Base-by-base conservation (phyloP, 163 green algal genomes). In the Scenedesmus sp. region DNA sequence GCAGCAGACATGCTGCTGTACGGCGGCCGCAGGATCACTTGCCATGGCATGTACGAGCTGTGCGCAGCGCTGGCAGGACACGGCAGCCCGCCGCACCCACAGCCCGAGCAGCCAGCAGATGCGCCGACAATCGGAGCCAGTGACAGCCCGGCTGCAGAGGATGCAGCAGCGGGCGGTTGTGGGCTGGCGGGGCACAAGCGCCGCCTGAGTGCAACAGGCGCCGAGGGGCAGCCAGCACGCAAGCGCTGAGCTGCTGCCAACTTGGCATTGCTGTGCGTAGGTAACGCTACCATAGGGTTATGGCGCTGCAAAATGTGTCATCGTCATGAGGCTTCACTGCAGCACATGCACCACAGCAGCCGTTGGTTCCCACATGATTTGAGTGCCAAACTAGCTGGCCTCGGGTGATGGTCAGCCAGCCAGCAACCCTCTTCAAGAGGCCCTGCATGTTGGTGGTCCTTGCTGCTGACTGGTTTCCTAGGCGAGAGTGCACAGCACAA, bases 41-140 rank as follows among this genome's bases (percentile, higher is more conserved):
- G 88, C 68, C 83, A 92, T 73, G 88, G 88, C 16, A 24, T 92
- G 56, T 85, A 85, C 35, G 88, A 92, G 70, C 81, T 92, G 22
- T 92, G 88, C 44, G 88, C 88, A 72, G 83, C 88, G 18, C 65
- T 92, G 40, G 88, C 88, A 46, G 83, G 35, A 7, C 59, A 80
- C 24, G 51, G 82, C 35, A 87, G 35, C 83, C 35, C 82, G 49
- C 68, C 59, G n/a, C 51, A 70, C 18, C 24, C 51, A 18, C 83
- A 88, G 83, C 81, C 37, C 15, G 53, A 87, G 49, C 33, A 22
- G 49, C 26, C 82, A 61, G 51, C 35, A 24, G 53, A 46, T 72
- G 59, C 59, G 15, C 24, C 37, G 46, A 37, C 56, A 82, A 43
- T 42, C 20, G 42, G 78, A 65, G 83, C 40, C 40, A 81, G 59